phyloP scores from a whole-genome alignment of 139 green algal genomes.

The Deuterostichococcus epilithicus region DNA sequence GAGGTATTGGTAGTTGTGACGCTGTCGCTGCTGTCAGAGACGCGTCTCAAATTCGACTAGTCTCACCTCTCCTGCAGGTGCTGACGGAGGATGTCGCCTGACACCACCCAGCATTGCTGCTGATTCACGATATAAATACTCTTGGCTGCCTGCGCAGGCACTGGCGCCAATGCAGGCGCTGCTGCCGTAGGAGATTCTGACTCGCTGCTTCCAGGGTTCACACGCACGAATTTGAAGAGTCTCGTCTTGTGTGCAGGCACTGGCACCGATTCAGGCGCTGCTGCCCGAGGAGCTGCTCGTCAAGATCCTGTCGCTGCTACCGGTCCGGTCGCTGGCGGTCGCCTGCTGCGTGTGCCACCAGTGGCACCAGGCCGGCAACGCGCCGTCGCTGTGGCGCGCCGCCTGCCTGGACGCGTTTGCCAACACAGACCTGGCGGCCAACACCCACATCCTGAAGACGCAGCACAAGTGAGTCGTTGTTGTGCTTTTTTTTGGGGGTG shows the following conservation, averaged over 20 bases:
- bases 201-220: background rate
- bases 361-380: constrained; percentile 42
- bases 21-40: no score
- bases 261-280: constrained; percentile 62
- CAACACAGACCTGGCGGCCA: constrained; percentile 11
- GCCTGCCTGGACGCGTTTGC: constrained; percentile 62
- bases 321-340: constrained; percentile 44
- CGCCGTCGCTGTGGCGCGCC: constrained; percentile 59
- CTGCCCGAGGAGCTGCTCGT: constrained; percentile 73
- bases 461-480: constrained; percentile 22
- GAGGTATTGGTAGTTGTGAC: no score
- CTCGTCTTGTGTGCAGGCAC: constrained; percentile 14
- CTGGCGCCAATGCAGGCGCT: background rate
- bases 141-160: background rate
- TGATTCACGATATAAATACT: background rate
- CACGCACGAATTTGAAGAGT: background rate
- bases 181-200: background rate
- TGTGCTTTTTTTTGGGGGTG: constrained; percentile 2
- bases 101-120: background rate
- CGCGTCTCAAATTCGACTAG: no score
- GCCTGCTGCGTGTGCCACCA: constrained; percentile 65
- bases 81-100: no score
- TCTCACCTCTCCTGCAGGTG: background rate
- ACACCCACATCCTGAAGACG: constrained; percentile 18
- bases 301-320: constrained; percentile 48